Conservation (phyloP, 305 asterid genomes). For the Fraxinus ornus region DNA sequence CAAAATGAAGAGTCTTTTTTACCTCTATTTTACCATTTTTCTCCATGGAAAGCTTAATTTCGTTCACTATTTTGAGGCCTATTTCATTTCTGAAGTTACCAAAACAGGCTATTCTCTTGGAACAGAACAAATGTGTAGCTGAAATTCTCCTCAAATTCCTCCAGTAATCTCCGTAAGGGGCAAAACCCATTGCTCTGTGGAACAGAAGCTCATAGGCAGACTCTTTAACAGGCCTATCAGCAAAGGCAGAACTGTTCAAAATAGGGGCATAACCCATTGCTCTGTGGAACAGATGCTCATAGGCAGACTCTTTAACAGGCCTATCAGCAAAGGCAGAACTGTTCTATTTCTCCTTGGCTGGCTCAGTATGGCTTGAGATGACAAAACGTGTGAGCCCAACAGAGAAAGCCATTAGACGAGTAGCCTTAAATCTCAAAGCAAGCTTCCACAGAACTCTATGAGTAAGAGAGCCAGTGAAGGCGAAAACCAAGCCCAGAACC, state of each 20-base stretch:
- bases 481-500: slow-evolving; percentile 45
- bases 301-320: no score
- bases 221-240: slow-evolving; percentile 77
- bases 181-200: slow-evolving; percentile 83
- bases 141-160: slow-evolving; percentile 61
- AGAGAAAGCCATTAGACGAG: slow-evolving; percentile 65
- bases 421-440: slow-evolving; percentile 33
- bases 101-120: slow-evolving; percentile 39
- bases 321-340: no score
- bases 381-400: slow-evolving; percentile 73
- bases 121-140: slow-evolving; percentile 61
- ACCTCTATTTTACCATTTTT: slow-evolving; percentile 33
- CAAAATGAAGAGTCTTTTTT: slow-evolving; percentile 50
- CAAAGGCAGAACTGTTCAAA: slow-evolving; percentile 65
- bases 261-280: no score
- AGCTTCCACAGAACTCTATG: slow-evolving; percentile 47
- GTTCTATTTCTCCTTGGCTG: slow-evolving; percentile 65
- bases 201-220: slow-evolving; percentile 66
- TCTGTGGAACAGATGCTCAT: no score
- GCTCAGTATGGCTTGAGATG: slow-evolving; percentile 54
- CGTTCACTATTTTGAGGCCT: slow-evolving; percentile 49
- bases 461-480: slow-evolving; percentile 51
- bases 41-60: slow-evolving; percentile 38
- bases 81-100: slow-evolving; percentile 42
- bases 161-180: slow-evolving; percentile 83